Evolutionary conservation across 78 protist genomes (phyloP).

Genomic region (Dictyostelium brefeldianum): DNA sequence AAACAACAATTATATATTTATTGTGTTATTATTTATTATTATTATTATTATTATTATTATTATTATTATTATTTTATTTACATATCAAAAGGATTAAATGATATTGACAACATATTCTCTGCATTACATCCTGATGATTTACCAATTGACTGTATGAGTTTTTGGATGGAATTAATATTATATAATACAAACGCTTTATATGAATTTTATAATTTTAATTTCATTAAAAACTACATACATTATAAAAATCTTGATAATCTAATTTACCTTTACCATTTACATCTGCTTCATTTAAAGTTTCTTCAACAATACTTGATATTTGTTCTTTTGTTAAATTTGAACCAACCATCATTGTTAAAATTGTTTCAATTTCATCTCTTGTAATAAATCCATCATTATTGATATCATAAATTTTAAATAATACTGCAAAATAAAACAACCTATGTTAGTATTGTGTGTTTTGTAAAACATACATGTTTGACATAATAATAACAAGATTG

Average conservation of each 20-base stretch:
- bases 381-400: constrained; percentile 82
- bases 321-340: constrained; percentile 59
- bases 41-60: too few species aligned
- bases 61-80: background rate
- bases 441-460: background rate
- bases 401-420: constrained; percentile 80
- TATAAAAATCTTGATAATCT: constrained; percentile 75
- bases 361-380: constrained; percentile 65
- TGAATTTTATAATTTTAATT: background rate
- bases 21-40: too few species aligned
- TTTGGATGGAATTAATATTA: background rate
- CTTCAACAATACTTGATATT: constrained; percentile 76
- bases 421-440: background rate
- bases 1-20: too few species aligned
- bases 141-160: background rate
- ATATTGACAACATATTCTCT: constrained; percentile 36
- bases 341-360: constrained; percentile 87
- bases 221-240: constrained; percentile 31
- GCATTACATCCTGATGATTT: constrained; percentile 2
- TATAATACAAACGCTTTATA: too few species aligned
- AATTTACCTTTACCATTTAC: constrained; percentile 75
- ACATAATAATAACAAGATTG: too few species aligned
- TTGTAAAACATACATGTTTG: too few species aligned
- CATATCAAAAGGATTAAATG: constrained; percentile 11
- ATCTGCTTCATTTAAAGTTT: constrained; percentile 86